Evolutionary conservation across 257 asterid genomes (phyloP).

Genomic region (Vinca minor): DNA sequence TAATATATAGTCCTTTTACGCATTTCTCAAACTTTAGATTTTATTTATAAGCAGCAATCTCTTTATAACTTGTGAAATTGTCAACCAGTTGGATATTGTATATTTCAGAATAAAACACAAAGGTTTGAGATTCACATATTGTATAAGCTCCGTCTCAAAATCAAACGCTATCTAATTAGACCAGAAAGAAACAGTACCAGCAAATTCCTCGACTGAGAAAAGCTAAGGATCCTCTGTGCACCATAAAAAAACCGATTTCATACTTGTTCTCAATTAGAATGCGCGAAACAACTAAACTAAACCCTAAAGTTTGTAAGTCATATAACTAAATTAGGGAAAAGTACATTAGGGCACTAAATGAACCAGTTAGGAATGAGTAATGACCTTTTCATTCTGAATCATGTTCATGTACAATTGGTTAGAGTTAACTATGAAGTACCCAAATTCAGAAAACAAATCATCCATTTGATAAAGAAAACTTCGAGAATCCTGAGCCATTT

Average conservation of each 20-base stretch:
- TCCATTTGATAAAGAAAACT: neutral
- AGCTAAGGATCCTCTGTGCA: neutral
- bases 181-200: too few species aligned
- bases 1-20: conserved; percentile 7
- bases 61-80: neutral
- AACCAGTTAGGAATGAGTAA: conserved; percentile 8
- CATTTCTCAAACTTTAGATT: neutral
- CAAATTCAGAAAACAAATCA: neutral
- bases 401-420: conserved; percentile 14
- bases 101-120: too few species aligned
- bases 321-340: neutral
- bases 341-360: neutral
- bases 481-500: neutral
- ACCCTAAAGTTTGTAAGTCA: neutral
- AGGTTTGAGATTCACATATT: too few species aligned
- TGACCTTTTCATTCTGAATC: conserved; percentile 2
- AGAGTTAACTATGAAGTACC: conserved; percentile 4
- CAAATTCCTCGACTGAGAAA: neutral
- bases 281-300: conserved; percentile 7
- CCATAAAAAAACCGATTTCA: neutral
- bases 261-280: neutral
- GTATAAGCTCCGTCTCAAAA: too few species aligned
- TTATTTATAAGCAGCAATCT: neutral
- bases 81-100: conserved; percentile 2
- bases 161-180: too few species aligned